phyloP scores from a whole-genome alignment of 768 basidiomycete genomes.

The Suillus cothurnatus region DNA sequence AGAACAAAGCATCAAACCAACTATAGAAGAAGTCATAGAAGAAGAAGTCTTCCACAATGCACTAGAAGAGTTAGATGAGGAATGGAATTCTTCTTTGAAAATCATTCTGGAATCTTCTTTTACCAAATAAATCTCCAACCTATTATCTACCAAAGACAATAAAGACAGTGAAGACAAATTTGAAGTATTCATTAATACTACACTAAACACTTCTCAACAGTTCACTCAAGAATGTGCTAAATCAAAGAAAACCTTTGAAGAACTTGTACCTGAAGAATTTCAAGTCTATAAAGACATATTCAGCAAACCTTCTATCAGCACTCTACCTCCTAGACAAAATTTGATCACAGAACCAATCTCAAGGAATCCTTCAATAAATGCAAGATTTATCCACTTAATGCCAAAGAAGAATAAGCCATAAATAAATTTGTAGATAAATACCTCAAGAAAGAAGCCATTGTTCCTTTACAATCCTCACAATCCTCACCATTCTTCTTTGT shows the following conservation, averaged over 20 bases:
- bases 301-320: neutral
- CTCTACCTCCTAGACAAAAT: neutral
- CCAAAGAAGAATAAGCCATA: neutral
- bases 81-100: neutral
- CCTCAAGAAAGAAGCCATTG: constrained; percentile 4
- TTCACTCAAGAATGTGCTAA: neutral
- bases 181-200: too few relatives aligned
- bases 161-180: too few relatives aligned
- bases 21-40: neutral
- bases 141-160: too few relatives aligned
- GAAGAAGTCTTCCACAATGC: too few relatives aligned
- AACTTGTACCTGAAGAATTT: neutral
- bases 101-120: too few relatives aligned
- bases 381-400: neutral
- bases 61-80: neutral
- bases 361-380: neutral
- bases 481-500: constrained; percentile 19
- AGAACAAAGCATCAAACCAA: too few relatives aligned
- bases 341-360: neutral
- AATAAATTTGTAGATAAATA: constrained; percentile 15
- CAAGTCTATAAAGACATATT: neutral
- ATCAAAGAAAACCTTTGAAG: neutral
- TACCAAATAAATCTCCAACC: too few relatives aligned
- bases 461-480: constrained; percentile 22
- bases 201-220: too few relatives aligned